Conservation (phyloP, 441 rosid species). For the Croton setiger region DNA sequence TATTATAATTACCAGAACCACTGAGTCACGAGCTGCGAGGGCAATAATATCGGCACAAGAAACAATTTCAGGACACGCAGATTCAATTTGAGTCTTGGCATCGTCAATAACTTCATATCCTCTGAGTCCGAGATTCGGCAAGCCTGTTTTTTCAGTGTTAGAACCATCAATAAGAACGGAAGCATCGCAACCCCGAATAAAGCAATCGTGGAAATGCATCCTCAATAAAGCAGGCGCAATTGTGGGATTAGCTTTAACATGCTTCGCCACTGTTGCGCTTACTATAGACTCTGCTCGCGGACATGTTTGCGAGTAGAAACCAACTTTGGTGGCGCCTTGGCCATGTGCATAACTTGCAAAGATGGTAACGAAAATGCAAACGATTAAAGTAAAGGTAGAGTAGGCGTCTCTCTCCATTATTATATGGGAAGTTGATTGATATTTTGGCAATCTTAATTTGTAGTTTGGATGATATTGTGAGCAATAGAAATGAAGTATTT, state of each 20-base stretch:
- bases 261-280: constrained; percentile 32
- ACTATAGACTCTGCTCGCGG: constrained; percentile 39
- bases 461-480: not conserved
- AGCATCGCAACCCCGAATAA: constrained; percentile 23
- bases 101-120: constrained; percentile 47
- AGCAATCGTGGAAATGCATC: constrained; percentile 55
- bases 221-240: constrained; percentile 50
- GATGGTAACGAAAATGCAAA: not conserved
- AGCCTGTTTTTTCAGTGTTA: constrained; percentile 8
- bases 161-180: constrained; percentile 4
- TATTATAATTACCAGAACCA: constrained; percentile 22
- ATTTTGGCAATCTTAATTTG: not conserved
- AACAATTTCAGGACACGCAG: constrained; percentile 35
- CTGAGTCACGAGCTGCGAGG: constrained; percentile 48
- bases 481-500: not conserved
- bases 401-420: not conserved
- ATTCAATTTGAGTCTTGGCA: constrained; percentile 38
- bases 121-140: constrained; percentile 28
- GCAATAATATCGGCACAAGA: constrained; percentile 55
- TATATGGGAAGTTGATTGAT: not conserved
- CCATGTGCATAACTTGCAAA: not conserved
- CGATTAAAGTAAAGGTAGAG: not conserved
- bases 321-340: constrained; percentile 31
- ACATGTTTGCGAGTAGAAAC: constrained; percentile 33
- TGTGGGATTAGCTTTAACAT: constrained; percentile 25